phyloP scores from a whole-genome alignment of 2,329 filamentous ascomycete genomes.

The Xenoacremonium recifei region DNA sequence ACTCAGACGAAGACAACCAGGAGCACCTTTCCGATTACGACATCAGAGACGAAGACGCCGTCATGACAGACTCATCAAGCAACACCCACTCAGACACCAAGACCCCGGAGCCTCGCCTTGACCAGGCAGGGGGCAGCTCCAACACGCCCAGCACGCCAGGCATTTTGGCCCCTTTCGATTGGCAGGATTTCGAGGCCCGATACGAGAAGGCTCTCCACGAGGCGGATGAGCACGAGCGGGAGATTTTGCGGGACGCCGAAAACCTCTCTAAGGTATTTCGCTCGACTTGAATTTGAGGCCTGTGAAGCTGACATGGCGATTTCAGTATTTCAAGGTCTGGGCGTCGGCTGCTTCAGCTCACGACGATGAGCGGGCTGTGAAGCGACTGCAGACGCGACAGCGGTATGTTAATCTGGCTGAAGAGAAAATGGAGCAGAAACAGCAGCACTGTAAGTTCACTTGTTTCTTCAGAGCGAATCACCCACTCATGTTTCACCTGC shows the following conservation, averaged over 20 bases:
- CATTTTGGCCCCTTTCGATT: constrained; percentile 63
- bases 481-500: not conserved
- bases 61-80: constrained; percentile 20
- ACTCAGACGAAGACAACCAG: constrained; percentile 14
- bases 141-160: constrained; percentile 50
- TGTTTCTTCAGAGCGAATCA: not conserved
- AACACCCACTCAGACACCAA: constrained; percentile 21
- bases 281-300: not conserved
- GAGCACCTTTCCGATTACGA: constrained; percentile 13
- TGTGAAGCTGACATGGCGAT: constrained; percentile 3
- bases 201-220: constrained; percentile 66
- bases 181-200: constrained; percentile 70
- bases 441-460: constrained; percentile 70
- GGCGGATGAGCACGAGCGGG: constrained; percentile 61
- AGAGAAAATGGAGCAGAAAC: constrained; percentile 67
- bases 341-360: constrained; percentile 67
- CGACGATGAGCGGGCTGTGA: constrained; percentile 74
- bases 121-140: constrained; percentile 29
- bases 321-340: constrained; percentile 78
- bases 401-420: constrained; percentile 75
- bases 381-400: constrained; percentile 78
- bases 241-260: constrained; percentile 66
- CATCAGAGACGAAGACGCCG: constrained; percentile 15
- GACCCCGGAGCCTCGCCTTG: constrained; percentile 39
- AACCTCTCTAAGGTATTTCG: constrained; percentile 60